Evolutionary conservation across 2,329 filamentous ascomycete genomes (phyloP).

Genomic region (Chalaropsis ovoidea): DNA sequence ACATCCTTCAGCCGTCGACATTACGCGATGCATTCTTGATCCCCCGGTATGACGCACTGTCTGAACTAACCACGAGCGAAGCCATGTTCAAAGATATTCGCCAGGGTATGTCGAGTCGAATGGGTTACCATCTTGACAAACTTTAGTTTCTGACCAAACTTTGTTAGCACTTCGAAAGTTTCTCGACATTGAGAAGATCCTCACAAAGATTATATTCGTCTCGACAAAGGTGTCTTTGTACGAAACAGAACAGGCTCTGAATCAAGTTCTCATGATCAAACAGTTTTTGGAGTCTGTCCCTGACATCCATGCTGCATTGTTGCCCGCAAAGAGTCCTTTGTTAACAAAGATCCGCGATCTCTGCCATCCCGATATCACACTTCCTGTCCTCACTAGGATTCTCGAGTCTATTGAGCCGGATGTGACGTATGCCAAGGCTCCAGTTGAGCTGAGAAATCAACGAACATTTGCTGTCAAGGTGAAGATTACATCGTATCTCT

Average conservation of each 20-base stretch:
- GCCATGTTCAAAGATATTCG: constrained; percentile 73
- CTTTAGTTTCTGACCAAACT: not conserved
- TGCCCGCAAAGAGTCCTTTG: constrained; percentile 52
- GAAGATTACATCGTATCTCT: constrained; percentile 17
- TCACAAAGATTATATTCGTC: constrained; percentile 61
- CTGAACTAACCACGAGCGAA: constrained; percentile 71
- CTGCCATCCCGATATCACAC: constrained; percentile 54
- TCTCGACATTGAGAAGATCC: constrained; percentile 61
- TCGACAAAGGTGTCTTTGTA: constrained; percentile 55
- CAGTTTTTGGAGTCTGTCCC: constrained; percentile 62
- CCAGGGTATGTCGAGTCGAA: constrained; percentile 41
- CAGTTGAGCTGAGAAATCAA: constrained; percentile 81
- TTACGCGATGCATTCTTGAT: constrained; percentile 52
- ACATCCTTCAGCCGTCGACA: constrained; percentile 80
- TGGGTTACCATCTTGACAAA: constrained; percentile 15
- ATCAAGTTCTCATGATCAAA: constrained; percentile 79
- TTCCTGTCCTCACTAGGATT: constrained; percentile 55
- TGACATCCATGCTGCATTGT: constrained; percentile 57
- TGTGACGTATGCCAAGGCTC: constrained; percentile 63
- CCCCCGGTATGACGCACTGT: constrained; percentile 68
- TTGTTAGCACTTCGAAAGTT: constrained; percentile 40
- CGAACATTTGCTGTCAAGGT: constrained; percentile 80
- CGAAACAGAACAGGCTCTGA: constrained; percentile 69
- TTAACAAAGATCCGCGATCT: constrained; percentile 58
- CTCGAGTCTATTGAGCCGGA: constrained; percentile 66